Conservation (phyloP, 441 rosid species). For the Biscutella laevigata region DNA sequence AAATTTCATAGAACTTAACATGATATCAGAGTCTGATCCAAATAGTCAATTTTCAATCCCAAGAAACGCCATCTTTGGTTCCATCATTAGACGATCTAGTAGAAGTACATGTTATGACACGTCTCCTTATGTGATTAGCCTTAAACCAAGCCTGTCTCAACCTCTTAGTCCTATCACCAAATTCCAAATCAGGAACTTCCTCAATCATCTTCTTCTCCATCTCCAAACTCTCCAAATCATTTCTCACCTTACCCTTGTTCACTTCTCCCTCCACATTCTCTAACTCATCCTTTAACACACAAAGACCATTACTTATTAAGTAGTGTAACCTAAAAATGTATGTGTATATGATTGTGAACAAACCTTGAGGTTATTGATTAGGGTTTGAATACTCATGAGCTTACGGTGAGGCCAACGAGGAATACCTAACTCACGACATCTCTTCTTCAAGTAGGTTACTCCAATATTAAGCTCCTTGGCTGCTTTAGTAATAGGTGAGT, state of each 20-base stretch:
- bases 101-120: too few species aligned
- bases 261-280: constrained; percentile 28
- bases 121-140: constrained; percentile 58
- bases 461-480: constrained; percentile 67
- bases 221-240: constrained; percentile 45
- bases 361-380: constrained; percentile 48
- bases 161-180: constrained; percentile 46
- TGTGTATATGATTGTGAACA: background rate
- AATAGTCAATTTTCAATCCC: too few species aligned
- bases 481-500: constrained; percentile 63
- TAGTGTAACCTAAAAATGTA: background rate
- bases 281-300: constrained; percentile 30
- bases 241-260: constrained; percentile 26
- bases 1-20: too few species aligned
- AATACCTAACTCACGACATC: constrained; percentile 63
- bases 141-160: constrained; percentile 73
- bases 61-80: too few species aligned
- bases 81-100: too few species aligned
- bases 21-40: too few species aligned
- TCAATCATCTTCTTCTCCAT: constrained; percentile 52
- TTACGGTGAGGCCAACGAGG: constrained; percentile 76
- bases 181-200: constrained; percentile 44
- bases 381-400: constrained; percentile 46
- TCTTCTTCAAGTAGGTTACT: constrained; percentile 61
- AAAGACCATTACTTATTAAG: background rate